Conservation (phyloP, 1,284 basidiomycete species). For the Pyrrhoderma lamaoense region DNA sequence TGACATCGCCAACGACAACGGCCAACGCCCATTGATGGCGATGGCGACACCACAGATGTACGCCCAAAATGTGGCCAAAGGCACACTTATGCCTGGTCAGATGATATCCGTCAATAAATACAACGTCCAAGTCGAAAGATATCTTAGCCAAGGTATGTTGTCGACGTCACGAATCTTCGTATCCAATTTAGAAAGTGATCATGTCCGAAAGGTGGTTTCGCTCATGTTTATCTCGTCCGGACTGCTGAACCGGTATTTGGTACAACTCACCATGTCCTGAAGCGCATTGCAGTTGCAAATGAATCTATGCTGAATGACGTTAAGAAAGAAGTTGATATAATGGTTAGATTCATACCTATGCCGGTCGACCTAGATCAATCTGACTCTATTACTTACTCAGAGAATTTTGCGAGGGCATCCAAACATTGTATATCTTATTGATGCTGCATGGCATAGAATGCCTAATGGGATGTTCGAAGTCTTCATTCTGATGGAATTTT, state of each 20-base stretch:
- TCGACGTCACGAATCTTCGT: not conserved
- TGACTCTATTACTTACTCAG: no score
- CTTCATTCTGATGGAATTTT: constrained; percentile 99
- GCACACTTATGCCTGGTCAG: constrained; percentile 74
- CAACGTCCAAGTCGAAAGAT: constrained; percentile 80
- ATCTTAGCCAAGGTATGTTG: constrained; percentile 81
- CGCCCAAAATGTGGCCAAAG: constrained; percentile 35
- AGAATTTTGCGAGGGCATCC: constrained; percentile 83
- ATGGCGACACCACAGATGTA: constrained; percentile 20
- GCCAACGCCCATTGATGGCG: constrained; percentile 4
- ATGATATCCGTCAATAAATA: constrained; percentile 87
- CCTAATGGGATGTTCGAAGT: constrained; percentile 87
- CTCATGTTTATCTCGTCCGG: constrained; percentile 94
- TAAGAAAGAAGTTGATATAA: constrained; percentile 96
- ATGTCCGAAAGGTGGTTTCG: constrained; percentile 78
- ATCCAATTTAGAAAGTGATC: not conserved
- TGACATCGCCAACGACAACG: constrained; percentile 8
- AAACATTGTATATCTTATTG: constrained; percentile 90
- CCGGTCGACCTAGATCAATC: no score
- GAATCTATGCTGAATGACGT: constrained; percentile 90
- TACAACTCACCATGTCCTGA: constrained; percentile 93
- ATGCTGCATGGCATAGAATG: constrained; percentile 84
- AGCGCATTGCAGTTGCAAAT: constrained; percentile 91
- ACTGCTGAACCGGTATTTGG: constrained; percentile 82
- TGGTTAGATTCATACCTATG: constrained; percentile 83